Evolutionary conservation across 139 green algal species (phyloP).

Genomic region (Yamagishiella unicocca): DNA sequence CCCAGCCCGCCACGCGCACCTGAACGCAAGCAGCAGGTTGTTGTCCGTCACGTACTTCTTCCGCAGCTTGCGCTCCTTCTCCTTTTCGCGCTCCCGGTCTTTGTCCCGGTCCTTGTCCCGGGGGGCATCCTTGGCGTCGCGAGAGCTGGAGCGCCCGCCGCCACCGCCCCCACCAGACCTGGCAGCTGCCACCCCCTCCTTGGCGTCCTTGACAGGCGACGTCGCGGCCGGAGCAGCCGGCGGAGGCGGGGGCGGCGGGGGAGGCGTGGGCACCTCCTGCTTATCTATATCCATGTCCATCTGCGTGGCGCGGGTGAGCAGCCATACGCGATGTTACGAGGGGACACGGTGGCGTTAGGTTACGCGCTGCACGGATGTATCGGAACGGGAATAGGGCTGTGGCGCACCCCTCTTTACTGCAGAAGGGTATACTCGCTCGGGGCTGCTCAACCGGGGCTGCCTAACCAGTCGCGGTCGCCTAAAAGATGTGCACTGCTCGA

Average conservation of each 20-base stretch:
- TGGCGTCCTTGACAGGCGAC: background rate
- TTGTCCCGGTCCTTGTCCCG: conserved; percentile 28
- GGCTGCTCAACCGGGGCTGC: no score
- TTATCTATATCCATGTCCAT: conserved; percentile 29
- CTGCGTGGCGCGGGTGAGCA: no score
- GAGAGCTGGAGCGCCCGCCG: conserved; percentile 15
- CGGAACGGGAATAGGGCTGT: no score
- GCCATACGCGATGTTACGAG: no score
- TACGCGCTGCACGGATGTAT: no score
- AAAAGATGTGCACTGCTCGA: no score
- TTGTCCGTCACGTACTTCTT: conserved; percentile 44
- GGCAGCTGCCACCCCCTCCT: background rate
- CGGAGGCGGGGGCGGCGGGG: background rate
- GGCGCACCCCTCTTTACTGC: no score
- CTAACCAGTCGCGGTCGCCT: no score
- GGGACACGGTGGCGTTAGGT: no score
- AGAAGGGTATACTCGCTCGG: no score
- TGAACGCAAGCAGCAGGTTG: conserved; percentile 59
- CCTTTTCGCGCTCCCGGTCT: background rate
- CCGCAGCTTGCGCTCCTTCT: conserved; percentile 12
- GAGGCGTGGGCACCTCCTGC: background rate
- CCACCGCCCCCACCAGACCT: background rate
- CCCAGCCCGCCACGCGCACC: no score
- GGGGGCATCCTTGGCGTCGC: background rate
- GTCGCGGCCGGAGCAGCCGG: background rate